Percentiles rank a stretch among this genome's conserved stretches.
phyloP scores from a whole-genome alignment of 805 yeast species.

The Saccharomycopsis sp. region DNA sequence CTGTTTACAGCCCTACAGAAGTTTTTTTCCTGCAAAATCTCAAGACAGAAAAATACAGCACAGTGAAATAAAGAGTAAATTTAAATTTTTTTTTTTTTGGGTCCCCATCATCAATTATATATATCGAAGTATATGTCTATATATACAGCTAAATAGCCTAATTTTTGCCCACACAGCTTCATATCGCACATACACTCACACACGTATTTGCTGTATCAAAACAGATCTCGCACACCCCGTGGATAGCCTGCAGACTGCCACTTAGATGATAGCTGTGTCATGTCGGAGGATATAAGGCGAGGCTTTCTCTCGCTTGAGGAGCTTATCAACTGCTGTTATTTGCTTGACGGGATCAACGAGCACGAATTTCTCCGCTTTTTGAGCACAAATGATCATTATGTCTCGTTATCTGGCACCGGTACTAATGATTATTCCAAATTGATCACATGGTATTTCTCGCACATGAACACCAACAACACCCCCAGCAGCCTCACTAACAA shows the following conservation, averaged over 20 bases:
- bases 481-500: neutral
- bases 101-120: no score
- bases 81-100: neutral
- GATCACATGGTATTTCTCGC: neutral
- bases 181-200: neutral
- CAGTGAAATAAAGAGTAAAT: neutral
- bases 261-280: neutral
- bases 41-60: neutral
- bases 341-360: constrained; percentile 15
- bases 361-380: constrained; percentile 7
- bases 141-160: neutral
- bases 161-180: neutral
- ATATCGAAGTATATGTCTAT: no score
- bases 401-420: neutral
- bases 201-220: neutral
- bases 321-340: constrained; percentile 17
- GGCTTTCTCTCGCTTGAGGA: constrained; percentile 7
- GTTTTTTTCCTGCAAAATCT: neutral
- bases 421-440: neutral
- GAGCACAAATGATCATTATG: neutral
- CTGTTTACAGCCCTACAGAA: neutral
- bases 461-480: neutral
- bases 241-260: neutral
- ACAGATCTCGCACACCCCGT: no score
- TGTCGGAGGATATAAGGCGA: constrained; percentile 2